phyloP scores from a whole-genome alignment of 2,329 filamentous ascomycete species.

The Chrysoporthe cubensis region DNA sequence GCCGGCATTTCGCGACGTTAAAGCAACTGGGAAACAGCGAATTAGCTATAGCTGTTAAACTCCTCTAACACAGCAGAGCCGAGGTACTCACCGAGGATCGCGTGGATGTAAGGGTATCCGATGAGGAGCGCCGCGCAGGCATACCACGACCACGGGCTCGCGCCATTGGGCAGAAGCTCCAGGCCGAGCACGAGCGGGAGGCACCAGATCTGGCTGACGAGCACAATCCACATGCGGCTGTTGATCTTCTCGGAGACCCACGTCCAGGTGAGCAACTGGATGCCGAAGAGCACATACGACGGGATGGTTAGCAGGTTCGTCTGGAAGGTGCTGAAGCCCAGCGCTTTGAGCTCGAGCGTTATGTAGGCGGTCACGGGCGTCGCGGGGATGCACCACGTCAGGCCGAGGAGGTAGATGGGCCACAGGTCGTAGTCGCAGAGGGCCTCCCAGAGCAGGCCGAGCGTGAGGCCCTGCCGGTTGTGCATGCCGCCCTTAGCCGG shows the following conservation, averaged over 20 bases:
- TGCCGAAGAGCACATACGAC: constrained; percentile 48
- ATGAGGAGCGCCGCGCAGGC: constrained; percentile 49
- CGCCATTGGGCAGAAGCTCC: constrained; percentile 40
- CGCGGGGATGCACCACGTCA: constrained; percentile 45
- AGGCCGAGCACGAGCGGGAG: constrained; percentile 56
- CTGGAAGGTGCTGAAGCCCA: constrained; percentile 31
- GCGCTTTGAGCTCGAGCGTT: constrained; percentile 27
- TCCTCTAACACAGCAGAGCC: no score
- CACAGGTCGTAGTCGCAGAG: constrained; percentile 31
- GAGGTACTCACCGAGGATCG: constrained; percentile 36
- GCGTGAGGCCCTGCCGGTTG: constrained; percentile 36
- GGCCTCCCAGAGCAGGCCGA: constrained; percentile 27
- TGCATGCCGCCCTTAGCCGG: constrained; percentile 31
- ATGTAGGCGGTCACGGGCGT: constrained; percentile 31
- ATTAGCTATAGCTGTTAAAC: background rate
- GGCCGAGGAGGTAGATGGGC: constrained; percentile 34
- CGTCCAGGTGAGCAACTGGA: constrained; percentile 51
- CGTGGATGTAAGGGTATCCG: constrained; percentile 51
- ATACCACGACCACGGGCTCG: constrained; percentile 50
- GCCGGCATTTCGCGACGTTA: constrained; percentile 65
- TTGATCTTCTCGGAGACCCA: constrained; percentile 50
- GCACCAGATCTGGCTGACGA: constrained; percentile 54
- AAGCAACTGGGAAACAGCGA: constrained; percentile 51
- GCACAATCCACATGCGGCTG: constrained; percentile 46
- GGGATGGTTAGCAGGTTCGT: constrained; percentile 35